phyloP scores from a whole-genome alignment of 176 grass and related monocot genomes.

The Juncus effusus region DNA sequence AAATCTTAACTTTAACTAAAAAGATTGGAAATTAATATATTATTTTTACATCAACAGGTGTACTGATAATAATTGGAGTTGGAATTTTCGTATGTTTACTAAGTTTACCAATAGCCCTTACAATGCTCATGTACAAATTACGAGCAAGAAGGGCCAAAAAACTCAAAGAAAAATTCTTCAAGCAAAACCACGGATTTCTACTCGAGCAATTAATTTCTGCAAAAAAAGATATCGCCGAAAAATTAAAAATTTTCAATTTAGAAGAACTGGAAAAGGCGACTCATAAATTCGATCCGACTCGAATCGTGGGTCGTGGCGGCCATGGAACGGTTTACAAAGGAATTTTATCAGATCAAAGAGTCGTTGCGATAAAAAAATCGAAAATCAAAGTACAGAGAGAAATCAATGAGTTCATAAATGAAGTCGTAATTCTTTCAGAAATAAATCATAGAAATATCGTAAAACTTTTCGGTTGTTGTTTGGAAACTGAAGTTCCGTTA shows the following conservation, averaged over 20 bases:
- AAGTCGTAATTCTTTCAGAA: constrained; percentile 50
- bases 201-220: constrained; percentile 38
- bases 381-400: constrained; percentile 42
- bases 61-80: constrained; percentile 38
- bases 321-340: constrained; percentile 50
- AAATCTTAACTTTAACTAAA: background rate
- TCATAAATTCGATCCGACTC: constrained; percentile 38
- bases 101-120: constrained; percentile 25
- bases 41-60: constrained; percentile 25
- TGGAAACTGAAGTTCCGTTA: constrained; percentile 48
- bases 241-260: constrained; percentile 40
- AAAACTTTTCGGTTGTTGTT: constrained; percentile 52
- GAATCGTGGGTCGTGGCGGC: constrained; percentile 37
- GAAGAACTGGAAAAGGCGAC: constrained; percentile 47
- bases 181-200: constrained; percentile 45
- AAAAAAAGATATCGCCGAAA: constrained; percentile 39
- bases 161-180: constrained; percentile 37
- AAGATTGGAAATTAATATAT: background rate
- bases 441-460: constrained; percentile 54
- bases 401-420: constrained; percentile 52
- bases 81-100: constrained; percentile 17
- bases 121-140: constrained; percentile 30
- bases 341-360: constrained; percentile 25
- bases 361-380: constrained; percentile 61
- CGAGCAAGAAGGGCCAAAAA: constrained; percentile 14